phyloP scores from a whole-genome alignment of 257 asterid genomes.

The Anisodus tanguticus region DNA sequence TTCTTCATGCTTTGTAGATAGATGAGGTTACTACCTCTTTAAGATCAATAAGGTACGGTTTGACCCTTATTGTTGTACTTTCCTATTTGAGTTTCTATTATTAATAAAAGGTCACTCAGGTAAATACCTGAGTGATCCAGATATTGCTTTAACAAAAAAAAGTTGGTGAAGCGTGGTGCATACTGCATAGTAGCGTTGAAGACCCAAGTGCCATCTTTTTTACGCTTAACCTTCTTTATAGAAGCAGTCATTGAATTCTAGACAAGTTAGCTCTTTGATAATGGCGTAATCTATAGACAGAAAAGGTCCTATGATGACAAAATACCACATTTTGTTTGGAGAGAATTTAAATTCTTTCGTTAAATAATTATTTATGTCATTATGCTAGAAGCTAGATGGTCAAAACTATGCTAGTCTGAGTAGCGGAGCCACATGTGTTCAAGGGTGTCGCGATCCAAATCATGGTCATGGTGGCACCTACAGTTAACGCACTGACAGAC shows the following conservation, averaged over 20 bases:
- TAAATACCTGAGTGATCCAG: too few species aligned
- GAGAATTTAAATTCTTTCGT: neutral
- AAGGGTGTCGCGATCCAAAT: too few species aligned
- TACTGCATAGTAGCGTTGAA: neutral
- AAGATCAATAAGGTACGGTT: too few species aligned
- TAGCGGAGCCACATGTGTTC: too few species aligned
- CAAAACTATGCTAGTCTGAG: neutral
- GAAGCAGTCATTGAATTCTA: neutral
- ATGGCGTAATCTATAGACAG: constrained; percentile 22
- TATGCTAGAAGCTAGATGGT: too few species aligned
- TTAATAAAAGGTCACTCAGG: neutral
- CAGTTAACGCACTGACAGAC: too few species aligned
- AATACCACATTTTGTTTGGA: constrained; percentile 13
- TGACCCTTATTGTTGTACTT: too few species aligned
- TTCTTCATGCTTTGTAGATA: too few species aligned
- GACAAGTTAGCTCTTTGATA: neutral
- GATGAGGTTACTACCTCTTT: too few species aligned
- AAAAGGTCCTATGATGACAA: constrained; percentile 22
- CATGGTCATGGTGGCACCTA: too few species aligned
- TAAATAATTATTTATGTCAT: neutral
- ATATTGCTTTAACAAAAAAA: neutral
- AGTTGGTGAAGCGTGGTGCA: neutral
- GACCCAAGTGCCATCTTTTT: neutral
- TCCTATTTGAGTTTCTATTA: too few species aligned
- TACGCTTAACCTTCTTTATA: neutral